Base-by-base conservation (phyloP, 1,284 basidiomycete species). In the Mycosarcoma mackinlayi region DNA sequence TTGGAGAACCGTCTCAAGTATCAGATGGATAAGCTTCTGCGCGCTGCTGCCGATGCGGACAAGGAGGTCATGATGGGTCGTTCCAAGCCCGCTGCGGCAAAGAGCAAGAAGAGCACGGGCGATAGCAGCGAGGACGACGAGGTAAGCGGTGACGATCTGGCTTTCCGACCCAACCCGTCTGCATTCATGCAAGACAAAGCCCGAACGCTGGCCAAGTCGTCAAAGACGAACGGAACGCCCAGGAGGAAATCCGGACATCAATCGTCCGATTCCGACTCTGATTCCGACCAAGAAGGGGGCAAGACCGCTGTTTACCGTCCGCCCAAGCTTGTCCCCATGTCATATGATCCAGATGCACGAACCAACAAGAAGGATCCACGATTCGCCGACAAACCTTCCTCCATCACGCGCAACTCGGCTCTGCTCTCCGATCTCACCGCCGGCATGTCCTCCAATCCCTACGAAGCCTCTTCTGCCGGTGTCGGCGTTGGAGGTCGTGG, bases 301-400 rank as follows among this genome's bases (percentile, higher is more conserved):
- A 71, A 64, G 53, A 57, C 59, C 2, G 63, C 40, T 1, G 88
- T 97, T 44, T 98, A 98, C 83, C 90, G 89, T 27, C 94, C 95
- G 7, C 95, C 96, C 0, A 91, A 92, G 70, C 85, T 98, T 24
- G 95, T 94, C 0, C 92, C 95, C 0, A 88, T 95, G 83, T 93
- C 94, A 0, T 98, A 98, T 84, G 88, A 79, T 39, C 73, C 86
- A 39, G 92, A 93, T 71, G 85, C 86, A 6, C 83, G 86, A 4
- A 72, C 81, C 38, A 88, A 87, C 79, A 82, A 59, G 34, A 69
- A 78, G 64, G 85, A 86, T 9, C 83, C 83, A 3, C 89, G 38
- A 25, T 41, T 25, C 23, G 39, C 38, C 31, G 47, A 46, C 30
- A 61, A 62, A 27, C 9, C 38, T 7, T 47, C 63, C 1, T 69